Evolutionary conservation across 768 basidiomycete genomes (phyloP).

Genomic region (Mycena vitilis): DNA sequence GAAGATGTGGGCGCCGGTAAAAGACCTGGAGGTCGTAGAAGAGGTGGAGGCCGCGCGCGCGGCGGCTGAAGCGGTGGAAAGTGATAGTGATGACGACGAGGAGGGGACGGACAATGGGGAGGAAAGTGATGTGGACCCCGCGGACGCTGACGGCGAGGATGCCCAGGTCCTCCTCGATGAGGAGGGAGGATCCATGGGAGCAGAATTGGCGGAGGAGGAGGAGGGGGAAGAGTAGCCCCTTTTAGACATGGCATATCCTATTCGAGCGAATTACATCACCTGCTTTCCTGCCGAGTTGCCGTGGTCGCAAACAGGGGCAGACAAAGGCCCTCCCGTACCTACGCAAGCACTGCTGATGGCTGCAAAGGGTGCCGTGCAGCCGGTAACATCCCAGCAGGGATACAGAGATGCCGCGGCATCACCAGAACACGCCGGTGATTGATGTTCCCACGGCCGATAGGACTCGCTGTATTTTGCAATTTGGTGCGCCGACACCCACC

Average conservation of each 20-base stretch:
- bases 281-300: neutral
- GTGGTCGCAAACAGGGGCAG: too few relatives aligned
- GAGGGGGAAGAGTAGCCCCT: neutral
- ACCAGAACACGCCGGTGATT: neutral
- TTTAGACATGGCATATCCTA: neutral
- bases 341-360: neutral
- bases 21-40: neutral
- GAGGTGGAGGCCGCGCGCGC: neutral
- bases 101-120: neutral
- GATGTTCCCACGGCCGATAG: neutral
- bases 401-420: neutral
- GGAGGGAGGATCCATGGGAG: neutral
- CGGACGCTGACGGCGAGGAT: too few relatives aligned
- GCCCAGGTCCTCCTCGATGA: neutral
- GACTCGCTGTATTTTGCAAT: neutral
- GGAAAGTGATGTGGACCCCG: neutral
- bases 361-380: neutral
- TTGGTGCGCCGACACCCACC: neutral
- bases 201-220: neutral
- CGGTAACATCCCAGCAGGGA: neutral
- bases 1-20: neutral
- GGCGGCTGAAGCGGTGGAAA: neutral
- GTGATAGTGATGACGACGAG: neutral
- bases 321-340: neutral
- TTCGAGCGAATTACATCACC: neutral